phyloP scores from a whole-genome alignment of 306 rosid genomes.

The Geum urbanum region DNA sequence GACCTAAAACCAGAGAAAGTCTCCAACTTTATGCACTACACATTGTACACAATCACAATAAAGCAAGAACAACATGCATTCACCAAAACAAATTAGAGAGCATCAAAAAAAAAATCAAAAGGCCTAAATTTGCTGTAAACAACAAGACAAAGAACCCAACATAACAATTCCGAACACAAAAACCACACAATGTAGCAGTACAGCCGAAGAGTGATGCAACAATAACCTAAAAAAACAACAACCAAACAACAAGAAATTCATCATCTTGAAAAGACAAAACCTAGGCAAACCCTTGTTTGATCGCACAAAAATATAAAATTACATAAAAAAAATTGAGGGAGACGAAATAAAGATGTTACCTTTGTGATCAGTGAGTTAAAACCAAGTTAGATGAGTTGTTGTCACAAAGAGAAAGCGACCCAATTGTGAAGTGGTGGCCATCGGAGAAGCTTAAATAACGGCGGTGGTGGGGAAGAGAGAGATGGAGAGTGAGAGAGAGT shows the following conservation, averaged over 20 bases:
- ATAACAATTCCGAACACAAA: not conserved
- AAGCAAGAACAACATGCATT: not conserved
- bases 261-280: not conserved
- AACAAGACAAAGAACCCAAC: not conserved
- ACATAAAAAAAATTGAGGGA: not conserved
- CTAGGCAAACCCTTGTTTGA: not conserved
- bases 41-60: too few species aligned
- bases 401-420: not conserved
- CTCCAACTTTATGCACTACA: not conserved
- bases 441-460: not conserved
- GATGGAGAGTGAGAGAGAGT: not conserved
- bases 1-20: not conserved
- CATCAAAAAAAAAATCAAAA: not conserved
- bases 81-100: not conserved
- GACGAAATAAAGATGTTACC: not conserved
- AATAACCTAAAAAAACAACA: not conserved
- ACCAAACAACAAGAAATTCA: not conserved
- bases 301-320: not conserved
- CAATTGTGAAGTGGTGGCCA: not conserved
- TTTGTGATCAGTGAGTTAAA: slow-evolving; percentile 1
- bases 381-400: not conserved
- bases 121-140: not conserved
- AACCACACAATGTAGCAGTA: slow-evolving; percentile 2
- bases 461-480: not conserved
- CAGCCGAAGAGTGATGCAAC: not conserved